phyloP scores from a whole-genome alignment of 2,329 filamentous ascomycete species.

The Orbilia brochopaga region DNA sequence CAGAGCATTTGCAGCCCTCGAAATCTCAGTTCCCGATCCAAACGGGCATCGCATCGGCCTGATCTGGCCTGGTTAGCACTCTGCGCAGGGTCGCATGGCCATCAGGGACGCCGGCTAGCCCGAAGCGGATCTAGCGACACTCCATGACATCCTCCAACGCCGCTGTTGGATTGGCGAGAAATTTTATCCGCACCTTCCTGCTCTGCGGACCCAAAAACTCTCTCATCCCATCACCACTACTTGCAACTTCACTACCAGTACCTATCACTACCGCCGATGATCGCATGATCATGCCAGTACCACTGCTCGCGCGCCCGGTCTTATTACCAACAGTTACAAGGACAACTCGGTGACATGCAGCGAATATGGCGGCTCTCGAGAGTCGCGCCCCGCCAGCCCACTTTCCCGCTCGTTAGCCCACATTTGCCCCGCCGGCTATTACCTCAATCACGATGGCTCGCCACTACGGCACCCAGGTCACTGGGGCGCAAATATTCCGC shows the following conservation, averaged over 20 bases:
- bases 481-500: no score
- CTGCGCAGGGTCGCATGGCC: background rate
- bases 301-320: background rate
- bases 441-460: slow-evolving; percentile 24
- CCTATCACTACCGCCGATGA: slow-evolving; percentile 7
- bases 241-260: background rate
- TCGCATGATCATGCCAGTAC: slow-evolving; percentile 27
- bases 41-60: no score
- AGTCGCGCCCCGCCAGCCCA: slow-evolving; percentile 50
- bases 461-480: slow-evolving; percentile 4
- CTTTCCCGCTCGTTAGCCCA: slow-evolving; percentile 24
- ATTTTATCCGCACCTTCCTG: background rate
- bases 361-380: slow-evolving; percentile 39
- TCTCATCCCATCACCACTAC: background rate
- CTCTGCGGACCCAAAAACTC: background rate
- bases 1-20: no score
- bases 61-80: background rate
- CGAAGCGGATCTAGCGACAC: background rate
- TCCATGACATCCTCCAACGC: background rate
- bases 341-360: slow-evolving; percentile 43
- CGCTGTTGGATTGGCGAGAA: slow-evolving; percentile 3
- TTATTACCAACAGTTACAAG: slow-evolving; percentile 12
- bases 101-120: background rate
- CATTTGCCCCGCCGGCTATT: slow-evolving; percentile 16
- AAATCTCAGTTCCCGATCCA: no score